Base-by-base conservation (phyloP, 495 filamentous ascomycete species). In the Aspergillus haitiensis region DNA sequence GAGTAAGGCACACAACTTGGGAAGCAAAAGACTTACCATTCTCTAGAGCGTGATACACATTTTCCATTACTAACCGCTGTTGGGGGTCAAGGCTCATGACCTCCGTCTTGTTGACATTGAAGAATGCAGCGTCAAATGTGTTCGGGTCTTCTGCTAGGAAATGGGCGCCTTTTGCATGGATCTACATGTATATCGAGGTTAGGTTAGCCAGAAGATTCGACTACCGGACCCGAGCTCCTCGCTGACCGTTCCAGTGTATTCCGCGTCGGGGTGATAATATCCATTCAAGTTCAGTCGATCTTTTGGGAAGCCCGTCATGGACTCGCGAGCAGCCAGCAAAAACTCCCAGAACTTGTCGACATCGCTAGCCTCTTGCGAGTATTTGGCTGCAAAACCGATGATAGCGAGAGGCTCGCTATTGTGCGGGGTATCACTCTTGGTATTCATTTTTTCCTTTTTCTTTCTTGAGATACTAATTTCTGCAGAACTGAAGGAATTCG, bases 131-230 rank as follows among this genome's bases (percentile, higher is more conserved):
- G 49, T 64, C 64, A 33, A 67, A 82, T 7, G 34, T 35, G 0
- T 50, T 50, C 6, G 67, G 39, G 34, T 77, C 68, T 13, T 76
- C 67, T 3, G 66, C 15, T 0, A 80, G 42, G 31, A 81, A 79
- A 45, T 75, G 60, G 2, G 44, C 67, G 3, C 64, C 54, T 13
- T 55, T 40, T 15, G 44, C 15, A 21, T 16, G 6, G 9, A 47
- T 21, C 44, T 47, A 9, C 1, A 27, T 27, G 3, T 27, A 27
- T 27, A 27, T 27, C 21, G 21, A 27, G 21, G 21, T 27, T 3
- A 27, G 21, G 21, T 27, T 3, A 27, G 21, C 21, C 21, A 27
- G 21, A 27, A 27, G 3, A 27, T 27, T 27, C 3, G 21, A 27
- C 21, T 27, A 27, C 21, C 21, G 1, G 21, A 27, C 21, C 21